Conservation (phyloP, 768 basidiomycete genomes). For the Coprinellus micaceus region DNA sequence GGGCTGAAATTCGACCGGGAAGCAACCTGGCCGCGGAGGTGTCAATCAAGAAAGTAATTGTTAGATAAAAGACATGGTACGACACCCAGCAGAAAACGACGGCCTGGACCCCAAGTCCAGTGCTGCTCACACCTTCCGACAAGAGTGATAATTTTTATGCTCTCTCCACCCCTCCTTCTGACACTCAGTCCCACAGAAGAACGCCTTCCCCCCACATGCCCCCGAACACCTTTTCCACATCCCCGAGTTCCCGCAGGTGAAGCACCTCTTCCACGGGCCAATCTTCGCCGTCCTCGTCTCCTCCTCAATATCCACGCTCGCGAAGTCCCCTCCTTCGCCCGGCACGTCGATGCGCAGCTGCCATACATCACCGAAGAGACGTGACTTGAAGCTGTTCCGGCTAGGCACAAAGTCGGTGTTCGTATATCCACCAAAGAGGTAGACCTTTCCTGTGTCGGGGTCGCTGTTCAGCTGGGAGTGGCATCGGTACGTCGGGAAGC, state of each 20-base stretch:
- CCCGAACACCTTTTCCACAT: conserved; percentile 38
- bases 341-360: conserved; percentile 30
- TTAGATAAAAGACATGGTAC: too few species aligned
- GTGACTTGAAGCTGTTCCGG: conserved; percentile 20
- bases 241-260: conserved; percentile 32
- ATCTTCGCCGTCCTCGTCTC: conserved; percentile 31
- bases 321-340: conserved; percentile 29
- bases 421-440: conserved; percentile 38
- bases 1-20: too few species aligned
- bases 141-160: conserved; percentile 25
- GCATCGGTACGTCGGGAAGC: conserved; percentile 4
- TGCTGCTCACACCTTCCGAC: conserved; percentile 12
- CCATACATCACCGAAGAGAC: conserved; percentile 35
- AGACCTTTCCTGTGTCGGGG: conserved; percentile 31
- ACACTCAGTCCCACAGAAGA: conserved; percentile 25
- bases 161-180: conserved; percentile 29
- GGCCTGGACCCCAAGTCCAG: too few species aligned
- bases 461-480: conserved; percentile 25
- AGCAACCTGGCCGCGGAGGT: too few species aligned
- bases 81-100: too few species aligned
- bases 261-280: conserved; percentile 39
- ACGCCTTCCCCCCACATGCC: conserved; percentile 23
- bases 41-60: too few species aligned
- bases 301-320: conserved; percentile 32
- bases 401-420: conserved; percentile 33